Evolutionary conservation across 441 rosid species (phyloP).

Genomic region (Caryocar brasiliense): DNA sequence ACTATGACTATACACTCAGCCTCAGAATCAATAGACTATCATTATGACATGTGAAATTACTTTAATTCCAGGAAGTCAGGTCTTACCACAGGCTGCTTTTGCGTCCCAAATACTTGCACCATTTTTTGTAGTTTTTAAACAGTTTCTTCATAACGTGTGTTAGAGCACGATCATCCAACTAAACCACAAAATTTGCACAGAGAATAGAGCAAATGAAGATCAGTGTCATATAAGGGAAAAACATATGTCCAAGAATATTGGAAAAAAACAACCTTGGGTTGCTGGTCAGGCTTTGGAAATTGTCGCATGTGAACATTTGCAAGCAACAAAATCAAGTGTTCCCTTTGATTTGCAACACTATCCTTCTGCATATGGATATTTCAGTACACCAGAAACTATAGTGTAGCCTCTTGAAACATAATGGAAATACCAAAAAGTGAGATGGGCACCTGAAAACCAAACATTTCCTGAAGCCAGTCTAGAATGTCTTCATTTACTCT

Average conservation of each 20-base stretch:
- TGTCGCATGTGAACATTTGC: constrained; percentile 95
- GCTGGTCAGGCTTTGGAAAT: constrained; percentile 95
- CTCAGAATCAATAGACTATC: no score
- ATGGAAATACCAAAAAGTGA: no score
- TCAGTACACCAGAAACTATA: no score
- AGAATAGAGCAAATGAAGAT: no score
- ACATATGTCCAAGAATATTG: not conserved
- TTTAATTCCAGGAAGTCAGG: no score
- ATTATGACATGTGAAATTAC: no score
- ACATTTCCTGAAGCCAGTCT: constrained; percentile 97
- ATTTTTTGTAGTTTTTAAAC: constrained; percentile 90
- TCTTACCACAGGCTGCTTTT: constrained; percentile 94
- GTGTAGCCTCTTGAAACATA: no score
- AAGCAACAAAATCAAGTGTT: constrained; percentile 82
- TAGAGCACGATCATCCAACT: constrained; percentile 94
- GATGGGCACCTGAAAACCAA: constrained; percentile 99
- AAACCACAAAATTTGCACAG: constrained; percentile 5
- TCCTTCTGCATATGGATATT: constrained; percentile 81
- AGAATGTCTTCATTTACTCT: constrained; percentile 87
- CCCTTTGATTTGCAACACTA: constrained; percentile 97
- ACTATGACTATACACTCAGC: no score
- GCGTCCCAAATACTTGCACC: constrained; percentile 94
- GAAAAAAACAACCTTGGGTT: constrained; percentile 69
- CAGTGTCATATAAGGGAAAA: not conserved
- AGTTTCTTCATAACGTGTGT: constrained; percentile 96